Evolutionary conservation across 1,284 basidiomycete species (phyloP), one percentile per base, ranked within the genome.

Genomic region (Ustilago xerochloae): DNA sequence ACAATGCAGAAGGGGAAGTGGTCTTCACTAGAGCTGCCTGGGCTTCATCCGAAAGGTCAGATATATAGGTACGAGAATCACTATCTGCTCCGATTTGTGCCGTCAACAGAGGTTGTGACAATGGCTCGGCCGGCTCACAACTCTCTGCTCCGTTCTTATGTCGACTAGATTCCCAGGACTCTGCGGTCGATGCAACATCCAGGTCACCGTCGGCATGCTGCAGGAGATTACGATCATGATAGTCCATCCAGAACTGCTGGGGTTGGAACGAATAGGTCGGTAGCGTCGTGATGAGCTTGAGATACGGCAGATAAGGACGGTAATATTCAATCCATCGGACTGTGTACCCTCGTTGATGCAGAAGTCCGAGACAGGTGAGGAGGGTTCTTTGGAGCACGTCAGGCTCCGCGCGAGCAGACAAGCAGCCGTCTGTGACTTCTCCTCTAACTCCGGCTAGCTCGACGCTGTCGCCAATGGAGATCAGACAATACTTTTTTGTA

Each of bases 141-240:
- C 6, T 16, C 7, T 6, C 35, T 16, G 10, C 35, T 12, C 15
- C 35, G 15, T 6, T 16, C 15, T 18, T 16, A n/a, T 18, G 24
- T 24, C 22, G 26, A 30, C 35, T 15, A n/a, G 2, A 20, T 28
- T 39, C 36, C 24, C 35, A 3, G 15, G 10, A 8, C 20, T 28
- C 22, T 13, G 24, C 41, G 26, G 41, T 15, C 22, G 41, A 26
- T 3, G 41, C 8, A 15, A 6, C 9, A 8, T 12, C 48, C 30
- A 28, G 7, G 2, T 46, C 33, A 18, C 4, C 1, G 15, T 43
- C 49, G 7, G 30, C 9, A 9, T 10, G 50, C n/a, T 48, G 53
- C 9, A 75, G 56, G n/a, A 77, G 47, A 32, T 66, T 63, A 33
- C 75, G 75, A 45, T 77, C 75, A n/a, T 58, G 62, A 26, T 75